Evolutionary conservation across 1,139 yeast species (phyloP).

Genomic region (Saccharomyces hybrid): DNA sequence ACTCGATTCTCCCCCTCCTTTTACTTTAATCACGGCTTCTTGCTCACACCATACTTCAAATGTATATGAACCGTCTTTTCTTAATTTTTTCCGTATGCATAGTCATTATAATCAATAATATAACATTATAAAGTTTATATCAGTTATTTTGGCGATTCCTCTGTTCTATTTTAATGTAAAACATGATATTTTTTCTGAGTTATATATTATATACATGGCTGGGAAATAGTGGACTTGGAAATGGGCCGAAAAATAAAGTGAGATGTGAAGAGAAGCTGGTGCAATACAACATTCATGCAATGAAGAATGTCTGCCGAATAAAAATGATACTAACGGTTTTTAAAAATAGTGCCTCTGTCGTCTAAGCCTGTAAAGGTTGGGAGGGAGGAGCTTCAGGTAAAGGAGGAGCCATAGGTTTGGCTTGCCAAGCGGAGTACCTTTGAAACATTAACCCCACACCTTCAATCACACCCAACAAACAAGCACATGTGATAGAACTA

Average conservation of each 20-base stretch:
- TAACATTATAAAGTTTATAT: neutral
- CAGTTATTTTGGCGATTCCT: neutral
- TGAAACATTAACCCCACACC: conserved; percentile 98
- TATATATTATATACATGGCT: neutral
- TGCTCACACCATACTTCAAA: neutral
- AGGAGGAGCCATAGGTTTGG: conserved; percentile 75
- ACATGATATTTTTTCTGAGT: neutral
- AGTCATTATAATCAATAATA: neutral
- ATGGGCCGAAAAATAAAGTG: neutral
- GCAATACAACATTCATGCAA: neutral
- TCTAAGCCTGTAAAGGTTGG: conserved; percentile 35
- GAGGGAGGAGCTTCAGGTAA: conserved; percentile 44
- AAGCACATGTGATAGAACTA: conserved; percentile 96
- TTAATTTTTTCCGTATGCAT: neutral
- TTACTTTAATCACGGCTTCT: neutral
- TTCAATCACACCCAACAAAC: conserved; percentile 91
- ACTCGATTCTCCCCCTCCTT: neutral
- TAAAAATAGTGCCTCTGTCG: neutral
- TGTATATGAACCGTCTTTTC: neutral
- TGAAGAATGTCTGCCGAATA: neutral
- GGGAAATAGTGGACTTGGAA: neutral
- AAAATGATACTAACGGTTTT: neutral
- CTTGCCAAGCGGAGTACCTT: conserved; percentile 77
- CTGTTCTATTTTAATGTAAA: neutral
- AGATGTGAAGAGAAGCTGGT: neutral